These are phyloP conservation scores for Pochonia chlamydosporia DNA, from an alignment of 2,329 filamentous ascomycete genomes.

Conservation along the genomic window DNA sequence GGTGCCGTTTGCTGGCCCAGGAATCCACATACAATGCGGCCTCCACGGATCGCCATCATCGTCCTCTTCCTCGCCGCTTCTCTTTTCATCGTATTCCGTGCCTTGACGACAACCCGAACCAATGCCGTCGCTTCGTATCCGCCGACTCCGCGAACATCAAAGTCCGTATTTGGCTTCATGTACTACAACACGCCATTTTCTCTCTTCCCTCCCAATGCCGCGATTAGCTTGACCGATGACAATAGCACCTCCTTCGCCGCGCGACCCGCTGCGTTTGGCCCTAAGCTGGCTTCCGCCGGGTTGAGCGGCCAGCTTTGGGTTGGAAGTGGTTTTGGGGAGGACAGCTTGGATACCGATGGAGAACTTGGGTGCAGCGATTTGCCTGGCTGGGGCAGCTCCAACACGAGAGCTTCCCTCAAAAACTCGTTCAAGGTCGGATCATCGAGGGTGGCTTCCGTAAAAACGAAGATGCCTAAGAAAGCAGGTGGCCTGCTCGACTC, in stretches of 20 bases:
- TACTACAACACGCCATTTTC: conserved; percentile 73
- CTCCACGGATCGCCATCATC: conserved; percentile 48
- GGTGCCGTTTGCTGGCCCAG: background rate
- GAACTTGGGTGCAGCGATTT: conserved; percentile 95
- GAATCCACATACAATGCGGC: conserved; percentile 39
- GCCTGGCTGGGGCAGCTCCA: conserved; percentile 72
- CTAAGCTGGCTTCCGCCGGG: conserved; percentile 66
- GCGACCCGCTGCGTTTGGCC: conserved; percentile 88
- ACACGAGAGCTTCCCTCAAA: conserved; percentile 38
- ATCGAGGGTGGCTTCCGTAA: conserved; percentile 13
- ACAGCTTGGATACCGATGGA: conserved; percentile 64
- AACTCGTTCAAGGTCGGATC: conserved; percentile 27
- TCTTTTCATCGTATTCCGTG: conserved; percentile 50
- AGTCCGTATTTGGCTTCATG: conserved; percentile 43
- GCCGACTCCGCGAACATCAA: conserved; percentile 15
- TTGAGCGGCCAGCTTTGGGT: conserved; percentile 91
- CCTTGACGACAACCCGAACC: conserved; percentile 31
- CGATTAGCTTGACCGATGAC: conserved; percentile 94
- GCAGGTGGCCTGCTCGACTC: conserved; percentile 19
- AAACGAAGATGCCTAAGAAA: conserved; percentile 12
- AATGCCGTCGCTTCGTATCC: conserved; percentile 18
- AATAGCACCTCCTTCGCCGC: conserved; percentile 97
- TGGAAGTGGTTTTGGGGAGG: conserved; percentile 84
- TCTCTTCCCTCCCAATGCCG: conserved; percentile 89
- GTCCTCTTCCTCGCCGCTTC: conserved; percentile 47